Conservation (phyloP, 2,329 filamentous ascomycete genomes). For the Chaetoscypha palmicola region DNA sequence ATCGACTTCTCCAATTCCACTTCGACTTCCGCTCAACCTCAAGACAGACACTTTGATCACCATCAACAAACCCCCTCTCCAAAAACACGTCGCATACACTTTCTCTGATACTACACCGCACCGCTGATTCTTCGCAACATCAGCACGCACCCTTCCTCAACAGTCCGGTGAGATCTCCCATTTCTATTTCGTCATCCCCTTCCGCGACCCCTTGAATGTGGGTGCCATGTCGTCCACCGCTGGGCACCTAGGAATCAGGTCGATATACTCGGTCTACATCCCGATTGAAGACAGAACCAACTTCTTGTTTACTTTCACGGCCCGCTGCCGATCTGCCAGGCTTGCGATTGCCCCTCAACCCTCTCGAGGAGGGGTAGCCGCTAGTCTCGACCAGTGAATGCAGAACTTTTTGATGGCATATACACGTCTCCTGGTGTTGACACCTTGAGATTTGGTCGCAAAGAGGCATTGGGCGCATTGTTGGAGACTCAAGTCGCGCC, state of each 20-base stretch:
- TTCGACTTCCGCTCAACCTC: constrained; percentile 18
- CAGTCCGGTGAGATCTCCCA: constrained; percentile 22
- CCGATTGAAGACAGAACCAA: constrained; percentile 1
- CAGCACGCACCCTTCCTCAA: constrained; percentile 13
- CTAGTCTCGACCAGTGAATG: constrained; percentile 8
- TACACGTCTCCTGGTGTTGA: constrained; percentile 1
- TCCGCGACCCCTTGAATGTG: constrained; percentile 10
- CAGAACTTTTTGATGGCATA: neutral
- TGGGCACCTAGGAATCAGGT: neutral
- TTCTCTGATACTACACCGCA: constrained; percentile 7
- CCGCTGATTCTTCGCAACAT: constrained; percentile 4
- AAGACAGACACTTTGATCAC: constrained; percentile 11
- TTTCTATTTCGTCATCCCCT: constrained; percentile 26
- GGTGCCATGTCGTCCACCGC: constrained; percentile 6
- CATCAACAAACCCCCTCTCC: constrained; percentile 7
- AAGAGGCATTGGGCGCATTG: constrained; percentile 6
- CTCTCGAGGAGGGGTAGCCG: constrained; percentile 26
- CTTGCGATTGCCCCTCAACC: constrained; percentile 22
- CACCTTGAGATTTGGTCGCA: neutral
- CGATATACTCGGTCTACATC: neutral
- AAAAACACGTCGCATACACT: constrained; percentile 17
- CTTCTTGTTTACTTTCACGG: neutral
- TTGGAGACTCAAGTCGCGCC: neutral
- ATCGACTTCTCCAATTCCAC: constrained; percentile 23
- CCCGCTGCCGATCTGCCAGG: constrained; percentile 1